Percentiles rank a stretch among this genome's conserved stretches.
Conservation (phyloP, 2,329 filamentous ascomycete species). For the Aspergillus luchuensis region DNA sequence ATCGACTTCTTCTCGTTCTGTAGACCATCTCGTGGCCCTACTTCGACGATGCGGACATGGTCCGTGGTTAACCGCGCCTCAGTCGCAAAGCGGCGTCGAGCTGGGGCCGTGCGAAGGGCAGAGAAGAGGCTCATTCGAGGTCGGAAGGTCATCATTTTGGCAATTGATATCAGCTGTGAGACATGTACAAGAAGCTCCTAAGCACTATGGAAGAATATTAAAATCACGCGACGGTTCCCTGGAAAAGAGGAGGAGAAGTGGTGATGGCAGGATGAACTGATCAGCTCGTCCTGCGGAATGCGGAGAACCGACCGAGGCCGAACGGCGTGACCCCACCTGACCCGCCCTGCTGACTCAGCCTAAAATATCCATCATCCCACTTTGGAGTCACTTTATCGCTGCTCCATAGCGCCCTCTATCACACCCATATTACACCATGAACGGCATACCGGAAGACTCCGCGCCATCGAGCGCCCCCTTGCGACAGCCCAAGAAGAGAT, state of each 20-base stretch:
- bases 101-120: conserved; percentile 25
- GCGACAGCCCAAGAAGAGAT: conserved; percentile 84
- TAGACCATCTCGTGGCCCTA: conserved; percentile 56
- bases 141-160: conserved; percentile 31
- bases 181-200: background rate
- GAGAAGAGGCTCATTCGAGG: conserved; percentile 33
- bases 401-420: background rate
- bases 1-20: conserved; percentile 57
- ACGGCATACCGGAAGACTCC: conserved; percentile 11
- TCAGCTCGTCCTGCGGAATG: conserved; percentile 23
- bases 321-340: conserved; percentile 23
- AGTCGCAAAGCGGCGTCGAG: conserved; percentile 38
- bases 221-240: background rate
- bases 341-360: conserved; percentile 20
- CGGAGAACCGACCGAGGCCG: conserved; percentile 29
- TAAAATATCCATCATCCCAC: conserved; percentile 5
- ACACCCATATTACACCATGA: conserved; percentile 4
- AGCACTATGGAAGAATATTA: background rate
- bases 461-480: conserved; percentile 23
- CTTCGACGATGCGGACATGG: conserved; percentile 57
- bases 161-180: background rate
- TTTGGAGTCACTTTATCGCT: background rate
- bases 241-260: background rate
- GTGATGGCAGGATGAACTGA: conserved; percentile 8
- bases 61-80: conserved; percentile 48